Conservation (phyloP, 2,329 filamentous ascomycete species). For the Stenocarpella maydis region DNA sequence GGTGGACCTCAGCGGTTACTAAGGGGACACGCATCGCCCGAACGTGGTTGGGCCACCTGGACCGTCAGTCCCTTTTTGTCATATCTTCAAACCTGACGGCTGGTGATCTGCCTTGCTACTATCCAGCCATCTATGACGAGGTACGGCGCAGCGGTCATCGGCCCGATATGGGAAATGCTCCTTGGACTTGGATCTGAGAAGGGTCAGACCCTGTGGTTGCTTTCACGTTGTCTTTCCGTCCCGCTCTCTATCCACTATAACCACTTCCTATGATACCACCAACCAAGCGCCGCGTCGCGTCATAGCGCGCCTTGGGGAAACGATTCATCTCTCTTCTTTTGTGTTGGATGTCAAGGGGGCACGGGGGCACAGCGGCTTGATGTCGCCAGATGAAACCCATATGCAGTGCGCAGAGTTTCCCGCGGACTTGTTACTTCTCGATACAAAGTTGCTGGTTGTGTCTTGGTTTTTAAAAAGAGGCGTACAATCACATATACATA, state of each 20-base stretch:
- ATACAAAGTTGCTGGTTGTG: constrained; percentile 31
- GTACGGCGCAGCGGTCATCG: constrained; percentile 14
- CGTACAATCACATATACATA: constrained; percentile 33
- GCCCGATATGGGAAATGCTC: constrained; percentile 19
- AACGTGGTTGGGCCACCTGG: constrained; percentile 2
- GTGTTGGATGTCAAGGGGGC: constrained; percentile 21
- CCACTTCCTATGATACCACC: constrained; percentile 30
- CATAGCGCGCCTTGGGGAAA: constrained; percentile 15
- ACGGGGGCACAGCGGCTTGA: constrained; percentile 21
- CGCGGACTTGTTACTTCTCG: constrained; percentile 27
- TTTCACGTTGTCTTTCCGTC: neutral
- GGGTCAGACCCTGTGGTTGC: constrained; percentile 14
- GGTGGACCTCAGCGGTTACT: constrained; percentile 32
- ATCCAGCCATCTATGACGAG: constrained; percentile 25
- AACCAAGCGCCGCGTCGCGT: constrained; percentile 25
- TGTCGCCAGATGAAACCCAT: constrained; percentile 3
- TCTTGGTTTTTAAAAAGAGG: constrained; percentile 17
- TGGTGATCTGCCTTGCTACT: constrained; percentile 2
- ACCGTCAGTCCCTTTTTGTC: constrained; percentile 11
- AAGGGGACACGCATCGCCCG: neutral
- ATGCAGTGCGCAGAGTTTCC: constrained; percentile 13
- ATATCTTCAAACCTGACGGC: constrained; percentile 19
- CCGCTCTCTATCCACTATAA: neutral
- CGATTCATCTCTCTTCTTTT: neutral
- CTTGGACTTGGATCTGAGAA: constrained; percentile 17